Conservation (phyloP, 768 basidiomycete species). For the Cyclocybe aegerita region DNA sequence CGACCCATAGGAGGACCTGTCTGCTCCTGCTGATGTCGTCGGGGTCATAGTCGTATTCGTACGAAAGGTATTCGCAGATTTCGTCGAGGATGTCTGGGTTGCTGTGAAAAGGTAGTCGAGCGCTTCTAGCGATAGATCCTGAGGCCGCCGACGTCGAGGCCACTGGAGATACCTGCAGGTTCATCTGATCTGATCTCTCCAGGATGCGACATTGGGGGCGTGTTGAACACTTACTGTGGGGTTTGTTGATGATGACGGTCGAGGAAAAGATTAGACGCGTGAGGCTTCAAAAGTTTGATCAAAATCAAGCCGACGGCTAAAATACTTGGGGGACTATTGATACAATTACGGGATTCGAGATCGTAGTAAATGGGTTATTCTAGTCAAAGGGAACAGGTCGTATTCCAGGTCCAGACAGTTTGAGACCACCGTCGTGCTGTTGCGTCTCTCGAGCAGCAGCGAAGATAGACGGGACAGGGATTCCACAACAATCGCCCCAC, state of each 20-base stretch:
- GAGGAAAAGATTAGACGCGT: no score
- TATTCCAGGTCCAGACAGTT: slow-evolving; percentile 61
- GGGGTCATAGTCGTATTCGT: slow-evolving; percentile 15
- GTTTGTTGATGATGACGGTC: no score
- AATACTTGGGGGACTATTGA: no score
- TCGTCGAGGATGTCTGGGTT: slow-evolving; percentile 30
- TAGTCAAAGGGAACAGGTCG: slow-evolving; percentile 82
- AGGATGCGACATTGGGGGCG: not conserved
- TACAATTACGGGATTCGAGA: not conserved
- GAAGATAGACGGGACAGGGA: slow-evolving; percentile 80
- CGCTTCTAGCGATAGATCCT: not conserved
- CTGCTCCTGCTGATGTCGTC: slow-evolving; percentile 15
- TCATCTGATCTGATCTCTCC: slow-evolving; percentile 19
- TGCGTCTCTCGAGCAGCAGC: slow-evolving; percentile 65
- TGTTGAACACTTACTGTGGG: slow-evolving; percentile 11
- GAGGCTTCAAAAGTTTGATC: not conserved
- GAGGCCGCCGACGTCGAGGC: not conserved
- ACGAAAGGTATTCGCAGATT: slow-evolving; percentile 25
- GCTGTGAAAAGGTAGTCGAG: slow-evolving; percentile 18
- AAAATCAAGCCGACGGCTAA: not conserved
- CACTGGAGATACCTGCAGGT: slow-evolving; percentile 4
- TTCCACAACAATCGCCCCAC: slow-evolving; percentile 93
- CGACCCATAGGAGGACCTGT: slow-evolving; percentile 18
- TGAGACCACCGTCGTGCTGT: slow-evolving; percentile 34
- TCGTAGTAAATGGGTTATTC: slow-evolving; percentile 11